These are phyloP conservation scores for Penicillium sp. DNA, from an alignment of 2,329 filamentous ascomycete genomes.

Conservation along the genomic window DNA sequence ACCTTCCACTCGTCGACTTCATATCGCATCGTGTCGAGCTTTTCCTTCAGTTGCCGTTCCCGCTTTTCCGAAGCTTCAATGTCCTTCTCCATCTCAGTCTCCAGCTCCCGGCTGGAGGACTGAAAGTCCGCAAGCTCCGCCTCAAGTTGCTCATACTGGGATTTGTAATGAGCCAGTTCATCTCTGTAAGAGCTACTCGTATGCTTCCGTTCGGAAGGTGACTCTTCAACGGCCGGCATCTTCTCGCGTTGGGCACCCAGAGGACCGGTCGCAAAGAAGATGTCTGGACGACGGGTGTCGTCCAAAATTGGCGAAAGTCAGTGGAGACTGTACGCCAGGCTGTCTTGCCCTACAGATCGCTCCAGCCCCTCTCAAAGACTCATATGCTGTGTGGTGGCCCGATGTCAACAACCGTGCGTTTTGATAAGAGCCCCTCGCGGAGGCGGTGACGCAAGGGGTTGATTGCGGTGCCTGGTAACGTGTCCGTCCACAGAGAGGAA, in stretches of 20 bases:
- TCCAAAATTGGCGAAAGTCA: slow-evolving; percentile 7
- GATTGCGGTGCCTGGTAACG: slow-evolving; percentile 19
- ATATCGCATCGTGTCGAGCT: slow-evolving; percentile 77
- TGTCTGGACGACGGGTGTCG: slow-evolving; percentile 10
- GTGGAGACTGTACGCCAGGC: slow-evolving; percentile 2
- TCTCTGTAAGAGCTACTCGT: slow-evolving; percentile 57
- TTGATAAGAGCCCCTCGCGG: slow-evolving; percentile 32
- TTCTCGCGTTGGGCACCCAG: slow-evolving; percentile 27
- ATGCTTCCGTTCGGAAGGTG: slow-evolving; percentile 40
- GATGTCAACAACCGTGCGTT: slow-evolving; percentile 18
- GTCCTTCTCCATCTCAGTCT: slow-evolving; percentile 92
- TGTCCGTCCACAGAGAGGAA: slow-evolving; percentile 16
- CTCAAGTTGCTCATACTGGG: slow-evolving; percentile 90
- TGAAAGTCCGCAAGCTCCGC: slow-evolving; percentile 91
- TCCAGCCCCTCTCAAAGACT: slow-evolving; percentile 11
- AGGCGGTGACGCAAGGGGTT: slow-evolving; percentile 38
- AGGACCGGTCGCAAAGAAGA: slow-evolving; percentile 17
- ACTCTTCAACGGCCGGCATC: slow-evolving; percentile 40
- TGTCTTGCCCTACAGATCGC: slow-evolving; percentile 7
- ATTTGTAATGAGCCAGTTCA: slow-evolving; percentile 89
- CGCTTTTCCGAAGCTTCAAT: slow-evolving; percentile 93
- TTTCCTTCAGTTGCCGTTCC: slow-evolving; percentile 80
- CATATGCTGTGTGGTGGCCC: slow-evolving; percentile 19
- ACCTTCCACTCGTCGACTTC: slow-evolving; percentile 99
- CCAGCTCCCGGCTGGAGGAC: slow-evolving; percentile 87